Percentiles rank a stretch among this genome's conserved stretches.
These are phyloP conservation scores for Uronychia setigera DNA, from an alignment of 73 alveolate genomes.

Conservation along the genomic window DNA sequence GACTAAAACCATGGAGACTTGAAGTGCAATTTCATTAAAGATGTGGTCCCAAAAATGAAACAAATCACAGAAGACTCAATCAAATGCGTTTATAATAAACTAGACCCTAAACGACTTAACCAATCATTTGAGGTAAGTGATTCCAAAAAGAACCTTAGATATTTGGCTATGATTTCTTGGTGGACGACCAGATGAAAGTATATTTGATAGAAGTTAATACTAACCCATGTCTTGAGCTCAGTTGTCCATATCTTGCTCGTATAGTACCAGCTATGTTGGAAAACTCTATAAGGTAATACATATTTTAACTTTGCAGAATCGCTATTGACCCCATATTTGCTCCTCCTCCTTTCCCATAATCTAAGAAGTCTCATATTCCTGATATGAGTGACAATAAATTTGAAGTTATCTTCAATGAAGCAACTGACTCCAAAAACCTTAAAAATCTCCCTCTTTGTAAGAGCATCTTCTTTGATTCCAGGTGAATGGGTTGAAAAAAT, in stretches of 20 bases:
- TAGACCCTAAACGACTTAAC: conserved; percentile 32
- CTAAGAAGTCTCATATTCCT: conserved; percentile 19
- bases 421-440: conserved; percentile 49
- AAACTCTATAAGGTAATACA: neutral
- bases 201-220: conserved; percentile 88
- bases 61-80: conserved; percentile 9
- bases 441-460: conserved; percentile 43
- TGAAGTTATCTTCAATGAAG: conserved; percentile 31
- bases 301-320: neutral
- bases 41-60: conserved; percentile 68
- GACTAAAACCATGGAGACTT: conserved; percentile 42
- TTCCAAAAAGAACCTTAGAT: neutral
- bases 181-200: conserved; percentile 75
- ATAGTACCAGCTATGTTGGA: conserved; percentile 32
- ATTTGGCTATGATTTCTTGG: conserved; percentile 58
- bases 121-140: conserved; percentile 25
- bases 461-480: neutral
- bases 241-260: conserved; percentile 14
- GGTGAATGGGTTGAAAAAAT: conserved; percentile 39
- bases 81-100: conserved; percentile 13
- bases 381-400: conserved; percentile 18
- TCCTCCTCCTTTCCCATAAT: conserved; percentile 23
- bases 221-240: conserved; percentile 71
- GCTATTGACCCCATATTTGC: conserved; percentile 37
- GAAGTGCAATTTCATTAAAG: conserved; percentile 35